Percentiles rank a stretch among this genome's conserved stretches.
Conservation (phyloP, 306 rosid species). For the Pyrus bretschneideri region DNA sequence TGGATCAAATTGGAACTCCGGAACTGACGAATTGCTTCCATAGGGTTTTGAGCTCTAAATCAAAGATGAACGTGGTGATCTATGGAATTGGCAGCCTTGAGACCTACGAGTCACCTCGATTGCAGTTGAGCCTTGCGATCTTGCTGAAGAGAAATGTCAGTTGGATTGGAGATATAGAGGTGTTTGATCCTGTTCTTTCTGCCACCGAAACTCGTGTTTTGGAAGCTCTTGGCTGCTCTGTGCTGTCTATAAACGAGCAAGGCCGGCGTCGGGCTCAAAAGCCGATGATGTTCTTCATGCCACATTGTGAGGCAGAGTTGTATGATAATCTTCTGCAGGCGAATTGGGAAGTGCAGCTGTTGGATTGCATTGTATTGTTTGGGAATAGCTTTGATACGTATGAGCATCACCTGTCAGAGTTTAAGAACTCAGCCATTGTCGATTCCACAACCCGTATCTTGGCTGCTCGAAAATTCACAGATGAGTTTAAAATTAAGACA, state of each 20-base stretch:
- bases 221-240: constrained; percentile 56
- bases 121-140: constrained; percentile 25
- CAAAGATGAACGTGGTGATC: constrained; percentile 60
- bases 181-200: constrained; percentile 84
- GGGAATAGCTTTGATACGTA: constrained; percentile 83
- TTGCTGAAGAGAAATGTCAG: constrained; percentile 30
- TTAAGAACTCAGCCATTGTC: constrained; percentile 34
- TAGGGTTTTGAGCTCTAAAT: constrained; percentile 41
- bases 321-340: constrained; percentile 71
- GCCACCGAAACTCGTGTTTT: constrained; percentile 45
- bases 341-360: constrained; percentile 54
- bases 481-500: constrained; percentile 46
- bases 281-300: constrained; percentile 60
- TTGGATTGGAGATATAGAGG: constrained; percentile 67
- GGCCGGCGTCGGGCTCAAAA: constrained; percentile 50
- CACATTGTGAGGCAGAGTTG: constrained; percentile 75
- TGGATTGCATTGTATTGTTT: constrained; percentile 51
- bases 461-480: constrained; percentile 34
- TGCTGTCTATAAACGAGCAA: constrained; percentile 57
- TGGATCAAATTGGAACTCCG: constrained; percentile 39
- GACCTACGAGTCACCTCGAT: constrained; percentile 43
- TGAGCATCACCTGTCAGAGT: constrained; percentile 41
- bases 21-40: constrained; percentile 28
- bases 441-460: constrained; percentile 37
- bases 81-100: constrained; percentile 88